These are phyloP conservation scores for Trametes hirsuta DNA, from an alignment of 1,284 basidiomycete species.

Conservation along the genomic window DNA sequence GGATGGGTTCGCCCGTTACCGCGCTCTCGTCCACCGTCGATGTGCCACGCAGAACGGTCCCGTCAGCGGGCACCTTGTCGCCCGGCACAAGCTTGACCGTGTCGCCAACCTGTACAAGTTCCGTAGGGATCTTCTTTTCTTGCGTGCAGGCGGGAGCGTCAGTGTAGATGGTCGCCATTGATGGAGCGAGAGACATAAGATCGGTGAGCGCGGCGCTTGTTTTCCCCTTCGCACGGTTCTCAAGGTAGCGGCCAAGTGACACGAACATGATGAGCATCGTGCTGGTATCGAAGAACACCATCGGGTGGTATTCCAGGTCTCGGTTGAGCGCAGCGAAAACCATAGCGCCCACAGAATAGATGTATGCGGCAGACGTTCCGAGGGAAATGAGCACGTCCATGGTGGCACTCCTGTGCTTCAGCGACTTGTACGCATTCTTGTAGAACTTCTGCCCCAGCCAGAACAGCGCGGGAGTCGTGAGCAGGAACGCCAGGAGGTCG, in stretches of 20 bases:
- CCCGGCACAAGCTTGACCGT: constrained; percentile 94
- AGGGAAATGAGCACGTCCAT: constrained; percentile 98
- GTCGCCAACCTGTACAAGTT: constrained; percentile 94
- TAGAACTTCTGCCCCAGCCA: constrained; percentile 93
- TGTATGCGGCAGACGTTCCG: constrained; percentile 93
- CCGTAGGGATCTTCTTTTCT: constrained; percentile 92
- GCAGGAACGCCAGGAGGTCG: constrained; percentile 78
- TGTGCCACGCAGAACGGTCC: constrained; percentile 83
- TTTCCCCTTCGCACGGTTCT: constrained; percentile 96
- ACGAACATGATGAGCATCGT: constrained; percentile 99
- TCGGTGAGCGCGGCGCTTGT: constrained; percentile 96
- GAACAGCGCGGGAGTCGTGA: constrained; percentile 94
- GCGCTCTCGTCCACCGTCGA: constrained; percentile 96
- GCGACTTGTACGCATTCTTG: constrained; percentile 85
- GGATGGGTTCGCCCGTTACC: constrained; percentile 95
- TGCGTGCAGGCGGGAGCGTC: constrained; percentile 76
- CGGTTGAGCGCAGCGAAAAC: constrained; percentile 67
- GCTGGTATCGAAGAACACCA: constrained; percentile 97
- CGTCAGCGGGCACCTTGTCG: constrained; percentile 96
- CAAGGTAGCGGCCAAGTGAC: constrained; percentile 92
- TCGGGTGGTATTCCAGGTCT: constrained; percentile 73
- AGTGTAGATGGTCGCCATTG: constrained; percentile 94
- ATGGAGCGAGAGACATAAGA: constrained; percentile 92
- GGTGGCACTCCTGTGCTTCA: constrained; percentile 89
- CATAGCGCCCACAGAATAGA: constrained; percentile 84